Conservation (phyloP, 2,329 filamentous ascomycete genomes). For the Calonectria pteridis region DNA sequence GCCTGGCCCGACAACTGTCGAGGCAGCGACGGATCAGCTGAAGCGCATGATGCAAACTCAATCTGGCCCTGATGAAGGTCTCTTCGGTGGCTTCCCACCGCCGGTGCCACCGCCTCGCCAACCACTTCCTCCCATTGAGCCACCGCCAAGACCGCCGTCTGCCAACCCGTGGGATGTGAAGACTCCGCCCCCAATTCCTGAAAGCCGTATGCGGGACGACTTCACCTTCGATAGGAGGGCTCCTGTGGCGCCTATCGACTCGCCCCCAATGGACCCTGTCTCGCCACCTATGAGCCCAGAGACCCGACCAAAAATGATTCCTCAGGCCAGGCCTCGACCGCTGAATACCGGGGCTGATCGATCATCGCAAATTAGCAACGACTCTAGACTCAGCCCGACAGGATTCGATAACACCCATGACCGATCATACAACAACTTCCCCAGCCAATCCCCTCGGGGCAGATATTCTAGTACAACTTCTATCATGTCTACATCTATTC, state of each 20-base stretch:
- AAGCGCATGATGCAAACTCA: conserved; percentile 44
- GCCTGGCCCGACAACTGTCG: conserved; percentile 40
- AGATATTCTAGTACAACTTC: conserved; percentile 40
- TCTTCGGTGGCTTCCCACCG: conserved; percentile 33
- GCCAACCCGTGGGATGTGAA: conserved; percentile 59
- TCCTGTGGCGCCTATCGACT: conserved; percentile 39
- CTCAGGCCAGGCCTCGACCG: conserved; percentile 31
- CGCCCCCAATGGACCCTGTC: conserved; percentile 35
- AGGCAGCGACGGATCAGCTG: conserved; percentile 47
- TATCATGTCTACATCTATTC: conserved; percentile 43
- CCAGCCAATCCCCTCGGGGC: conserved; percentile 31
- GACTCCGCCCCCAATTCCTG: conserved; percentile 33
- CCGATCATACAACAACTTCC: conserved; percentile 42
- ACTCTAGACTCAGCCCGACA: conserved; percentile 37
- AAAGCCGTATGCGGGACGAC: conserved; percentile 37
- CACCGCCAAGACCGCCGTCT: conserved; percentile 53
- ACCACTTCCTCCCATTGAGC: conserved; percentile 36
- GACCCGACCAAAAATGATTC: conserved; percentile 18
- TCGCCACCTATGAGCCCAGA: conserved; percentile 42
- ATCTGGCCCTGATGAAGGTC: conserved; percentile 43
- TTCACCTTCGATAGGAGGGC: conserved; percentile 42
- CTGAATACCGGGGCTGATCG: conserved; percentile 36
- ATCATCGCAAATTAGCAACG: conserved; percentile 39
- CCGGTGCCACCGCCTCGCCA: conserved; percentile 26
- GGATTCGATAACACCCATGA: conserved; percentile 38